Base-by-base conservation (phyloP, 169 alveolate genomes). In the Cryptosporidium ubiquitum region DNA sequence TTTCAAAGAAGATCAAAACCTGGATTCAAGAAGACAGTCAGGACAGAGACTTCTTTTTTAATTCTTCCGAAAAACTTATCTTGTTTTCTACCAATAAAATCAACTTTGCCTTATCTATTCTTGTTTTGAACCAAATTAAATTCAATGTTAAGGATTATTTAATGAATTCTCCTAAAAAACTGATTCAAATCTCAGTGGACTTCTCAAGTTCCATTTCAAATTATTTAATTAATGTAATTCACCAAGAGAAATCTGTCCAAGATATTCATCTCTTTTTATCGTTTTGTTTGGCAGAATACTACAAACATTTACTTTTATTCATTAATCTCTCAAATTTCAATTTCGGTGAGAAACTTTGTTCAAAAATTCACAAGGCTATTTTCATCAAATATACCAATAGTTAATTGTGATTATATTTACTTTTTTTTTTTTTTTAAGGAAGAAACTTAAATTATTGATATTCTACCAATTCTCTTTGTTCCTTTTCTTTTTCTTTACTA, bases 21-120 rank as follows among this genome's bases (percentile, higher is more conserved):
- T 73, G 85, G 85, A 55, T 58, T 4, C 68, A 71, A 47, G 47
- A 71, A 23, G 49, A 71, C 23, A 31, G 20, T 71, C 33, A 47
- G 10, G 51, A 64, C 47, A 64, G 71, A 37, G 33, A 33, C 51
- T 44, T 44, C 31, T 69, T 69, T 42, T 18, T 42, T 42, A 23
- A 69, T 5, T 12, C 42, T 26, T 40, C 7, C 14, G 39, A 26
- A 16, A 37, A 3, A 69, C 84, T 69, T 44, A 29, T 69, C 5
- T 23, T 26, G 20, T 18, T 29, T 29, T 69, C 84, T 6, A 26
- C 40, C 20, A 44, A 47, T 16, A 47, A 69, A 47, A 44, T 44
- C 66, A 40, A n/a, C 61, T 69, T 69, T 69, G 20, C 64, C 44
- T 23, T 69, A n/a, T 40, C 84, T 6, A 26, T 69, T 69, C 71